Percentiles rank a stretch among this genome's conserved stretches.
Conservation (phyloP, 2,329 filamentous ascomycete species). For the Lithohypha guttulata region DNA sequence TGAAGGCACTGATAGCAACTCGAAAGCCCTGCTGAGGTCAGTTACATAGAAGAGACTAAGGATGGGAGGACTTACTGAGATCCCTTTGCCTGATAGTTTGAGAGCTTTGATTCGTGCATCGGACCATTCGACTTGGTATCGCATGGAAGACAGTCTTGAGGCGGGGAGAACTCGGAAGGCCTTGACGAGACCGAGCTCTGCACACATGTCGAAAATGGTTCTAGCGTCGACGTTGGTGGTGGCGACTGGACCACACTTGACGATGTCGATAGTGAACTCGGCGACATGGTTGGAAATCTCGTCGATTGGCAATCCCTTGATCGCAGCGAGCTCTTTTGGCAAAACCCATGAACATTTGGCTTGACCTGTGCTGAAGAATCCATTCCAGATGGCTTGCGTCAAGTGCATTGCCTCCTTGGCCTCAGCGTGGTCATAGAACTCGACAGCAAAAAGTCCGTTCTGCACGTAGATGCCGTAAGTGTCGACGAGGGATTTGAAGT, state of each 20-base stretch:
- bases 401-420: constrained; percentile 41
- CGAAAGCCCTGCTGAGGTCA: constrained; percentile 7
- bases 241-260: constrained; percentile 24
- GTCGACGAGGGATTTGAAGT: constrained; percentile 8
- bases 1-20: background rate
- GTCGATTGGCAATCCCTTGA: constrained; percentile 21
- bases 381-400: constrained; percentile 38
- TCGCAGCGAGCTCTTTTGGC: constrained; percentile 34
- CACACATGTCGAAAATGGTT: constrained; percentile 19
- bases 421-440: constrained; percentile 52
- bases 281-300: constrained; percentile 42
- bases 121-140: constrained; percentile 6
- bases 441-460: constrained; percentile 40
- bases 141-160: background rate
- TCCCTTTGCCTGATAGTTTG: background rate
- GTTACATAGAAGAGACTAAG: background rate
- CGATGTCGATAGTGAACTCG: constrained; percentile 44
- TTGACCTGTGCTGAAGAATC: constrained; percentile 36
- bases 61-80: constrained; percentile 1
- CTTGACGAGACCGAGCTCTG: constrained; percentile 5
- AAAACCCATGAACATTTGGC: constrained; percentile 26
- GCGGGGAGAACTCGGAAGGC: constrained; percentile 2
- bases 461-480: background rate
- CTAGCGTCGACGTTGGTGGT: constrained; percentile 25
- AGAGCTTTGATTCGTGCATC: constrained; percentile 4